These are phyloP conservation scores for Rhizopogon vulgaris DNA, from an alignment of 768 basidiomycete genomes.

Conservation along the genomic window DNA sequence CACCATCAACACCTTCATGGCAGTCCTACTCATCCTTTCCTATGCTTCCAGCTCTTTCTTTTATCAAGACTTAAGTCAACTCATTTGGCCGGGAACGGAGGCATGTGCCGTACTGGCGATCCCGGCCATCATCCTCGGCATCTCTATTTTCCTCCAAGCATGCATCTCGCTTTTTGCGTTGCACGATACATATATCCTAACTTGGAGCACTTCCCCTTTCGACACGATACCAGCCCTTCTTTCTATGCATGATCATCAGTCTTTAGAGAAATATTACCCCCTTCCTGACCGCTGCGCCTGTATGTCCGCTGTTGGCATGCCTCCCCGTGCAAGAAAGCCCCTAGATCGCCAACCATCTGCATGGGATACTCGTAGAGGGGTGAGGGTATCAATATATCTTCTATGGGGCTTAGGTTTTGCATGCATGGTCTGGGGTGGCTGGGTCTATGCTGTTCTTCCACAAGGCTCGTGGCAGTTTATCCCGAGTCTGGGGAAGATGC, in stretches of 20 bases:
- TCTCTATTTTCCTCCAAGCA: not conserved
- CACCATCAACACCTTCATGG: not conserved
- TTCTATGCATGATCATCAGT: not conserved
- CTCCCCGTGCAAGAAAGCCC: not conserved
- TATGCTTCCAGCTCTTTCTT: not conserved
- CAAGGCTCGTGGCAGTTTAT: not conserved
- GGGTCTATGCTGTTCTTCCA: too few species aligned
- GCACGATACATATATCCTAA: not conserved
- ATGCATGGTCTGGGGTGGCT: too few species aligned
- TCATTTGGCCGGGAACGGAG: too few species aligned
- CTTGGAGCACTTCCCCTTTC: conserved; percentile 8
- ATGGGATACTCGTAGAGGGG: not conserved
- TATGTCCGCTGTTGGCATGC: not conserved
- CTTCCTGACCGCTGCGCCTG: not conserved
- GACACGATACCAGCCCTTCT: conserved; percentile 2
- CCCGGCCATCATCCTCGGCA: conserved; percentile 3
- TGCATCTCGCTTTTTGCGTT: conserved; percentile 2
- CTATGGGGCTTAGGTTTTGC: too few species aligned
- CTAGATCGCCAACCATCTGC: not conserved
- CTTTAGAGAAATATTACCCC: not conserved
- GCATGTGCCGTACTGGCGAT: not conserved
- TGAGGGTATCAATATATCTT: not conserved
- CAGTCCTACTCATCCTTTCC: not conserved
- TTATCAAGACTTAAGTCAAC: not conserved
- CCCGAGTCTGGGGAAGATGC: not conserved